Conservation (phyloP, 345 rosid species). For the Geranium rotundifolium region DNA sequence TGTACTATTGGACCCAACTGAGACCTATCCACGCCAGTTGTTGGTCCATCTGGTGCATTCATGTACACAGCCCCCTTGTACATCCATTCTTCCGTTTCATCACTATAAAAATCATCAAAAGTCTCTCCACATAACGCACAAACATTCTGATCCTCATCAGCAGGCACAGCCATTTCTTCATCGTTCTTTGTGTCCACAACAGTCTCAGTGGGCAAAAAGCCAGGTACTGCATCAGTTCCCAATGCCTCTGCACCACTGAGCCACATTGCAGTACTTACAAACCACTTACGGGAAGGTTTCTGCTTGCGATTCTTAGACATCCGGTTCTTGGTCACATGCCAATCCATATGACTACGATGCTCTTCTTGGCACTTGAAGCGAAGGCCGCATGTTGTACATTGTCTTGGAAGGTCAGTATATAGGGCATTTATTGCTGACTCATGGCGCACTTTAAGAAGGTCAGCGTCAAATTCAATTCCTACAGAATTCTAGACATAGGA, state of each 20-base stretch:
- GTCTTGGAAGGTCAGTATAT: constrained; percentile 86
- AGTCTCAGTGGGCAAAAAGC: constrained; percentile 66
- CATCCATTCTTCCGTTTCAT: constrained; percentile 99
- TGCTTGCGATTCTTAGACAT: constrained; percentile 94
- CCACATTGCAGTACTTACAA: constrained; percentile 93
- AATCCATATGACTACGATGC: constrained; percentile 98
- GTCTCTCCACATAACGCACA: constrained; percentile 97
- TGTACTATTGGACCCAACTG: constrained; percentile 94
- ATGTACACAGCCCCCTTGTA: constrained; percentile 92
- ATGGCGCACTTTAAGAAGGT: constrained; percentile 70
- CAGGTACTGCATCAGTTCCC: constrained; percentile 88
- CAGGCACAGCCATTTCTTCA: constrained; percentile 93
- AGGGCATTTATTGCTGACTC: constrained; percentile 69
- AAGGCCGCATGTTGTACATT: constrained; percentile 93
- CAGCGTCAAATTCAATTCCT: constrained; percentile 70
- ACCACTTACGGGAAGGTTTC: constrained; percentile 94
- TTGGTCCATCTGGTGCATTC: constrained; percentile 61
- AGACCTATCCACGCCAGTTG: constrained; percentile 58
- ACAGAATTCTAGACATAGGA: constrained; percentile 48
- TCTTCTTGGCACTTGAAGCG: constrained; percentile 91
- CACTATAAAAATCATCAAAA: constrained; percentile 94
- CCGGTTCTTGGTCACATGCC: constrained; percentile 99
- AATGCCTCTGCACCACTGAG: constrained; percentile 97
- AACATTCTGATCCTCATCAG: constrained; percentile 84
- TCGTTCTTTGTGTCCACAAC: constrained; percentile 70